These are phyloP conservation scores for Paecilomyces variotii DNA, from an alignment of 2,329 filamentous ascomycete genomes.

Conservation along the genomic window DNA sequence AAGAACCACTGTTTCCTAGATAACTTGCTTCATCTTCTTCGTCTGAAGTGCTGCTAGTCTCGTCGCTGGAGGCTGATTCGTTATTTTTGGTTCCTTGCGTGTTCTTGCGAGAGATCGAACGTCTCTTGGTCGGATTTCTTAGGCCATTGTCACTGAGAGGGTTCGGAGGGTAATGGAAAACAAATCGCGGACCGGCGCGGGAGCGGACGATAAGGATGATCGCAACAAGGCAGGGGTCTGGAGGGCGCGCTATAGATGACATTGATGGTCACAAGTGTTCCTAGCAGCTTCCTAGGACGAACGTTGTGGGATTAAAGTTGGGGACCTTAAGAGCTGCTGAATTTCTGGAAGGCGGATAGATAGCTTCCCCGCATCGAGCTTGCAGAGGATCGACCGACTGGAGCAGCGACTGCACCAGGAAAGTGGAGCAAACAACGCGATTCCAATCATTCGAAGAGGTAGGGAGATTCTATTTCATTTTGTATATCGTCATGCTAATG, in stretches of 20 bases:
- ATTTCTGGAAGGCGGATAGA: not conserved
- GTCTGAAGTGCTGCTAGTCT: constrained; percentile 30
- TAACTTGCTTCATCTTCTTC: constrained; percentile 31
- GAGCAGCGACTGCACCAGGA: not conserved
- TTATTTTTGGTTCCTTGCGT: constrained; percentile 17
- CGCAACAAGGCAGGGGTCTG: constrained; percentile 54
- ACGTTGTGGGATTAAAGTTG: constrained; percentile 4
- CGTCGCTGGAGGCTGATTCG: constrained; percentile 33
- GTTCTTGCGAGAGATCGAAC: constrained; percentile 26
- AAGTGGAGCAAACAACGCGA: not conserved
- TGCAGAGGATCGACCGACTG: not conserved
- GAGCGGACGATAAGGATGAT: constrained; percentile 69
- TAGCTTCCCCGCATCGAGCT: constrained; percentile 13
- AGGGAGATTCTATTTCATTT: not conserved
- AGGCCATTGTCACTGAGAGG: constrained; percentile 34
- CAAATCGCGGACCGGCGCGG: constrained; percentile 69
- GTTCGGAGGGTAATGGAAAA: constrained; percentile 76
- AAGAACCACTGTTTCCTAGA: constrained; percentile 14
- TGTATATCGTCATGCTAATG: not conserved
- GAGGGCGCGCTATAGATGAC: constrained; percentile 40
- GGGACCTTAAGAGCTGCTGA: not conserved
- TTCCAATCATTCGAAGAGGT: not conserved
- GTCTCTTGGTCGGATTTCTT: constrained; percentile 25
- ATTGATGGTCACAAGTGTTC: constrained; percentile 18
- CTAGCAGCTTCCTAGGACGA: not conserved